Base-by-base conservation (phyloP, 1,284 basidiomycete species). In the Phlebopus sp. region DNA sequence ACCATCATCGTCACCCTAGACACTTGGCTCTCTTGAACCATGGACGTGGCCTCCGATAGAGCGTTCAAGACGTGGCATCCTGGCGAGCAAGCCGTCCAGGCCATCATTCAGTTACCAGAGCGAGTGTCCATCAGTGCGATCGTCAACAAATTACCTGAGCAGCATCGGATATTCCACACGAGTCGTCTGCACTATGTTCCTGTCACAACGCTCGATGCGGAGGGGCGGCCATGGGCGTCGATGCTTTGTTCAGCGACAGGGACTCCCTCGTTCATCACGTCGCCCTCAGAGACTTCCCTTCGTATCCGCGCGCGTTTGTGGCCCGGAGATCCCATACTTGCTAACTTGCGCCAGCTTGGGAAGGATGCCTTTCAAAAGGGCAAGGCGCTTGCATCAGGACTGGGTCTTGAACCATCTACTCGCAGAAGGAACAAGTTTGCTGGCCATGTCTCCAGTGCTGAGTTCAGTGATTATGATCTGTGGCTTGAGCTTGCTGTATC, bases 381-480 rank as follows among this genome's bases (percentile, higher is more conserved):
- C 21, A 29, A 59, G 9, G 62, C 68, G 46, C 60, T 81, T 8
- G 63, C 76, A 17, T 80, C 80, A 2, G 82, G 82, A 0, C 72
- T 84, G 29, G 82, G 82, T 3, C 73, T 84, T 25, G 79, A 84
- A 53, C 72, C 80, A 37, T 59, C 72, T 8, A 80, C 78, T 0
- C 62, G 82, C 27, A 59, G 80, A 50, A 68, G 82, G 50, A 83
- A 84, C 55, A 84, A 84, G 59, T 77, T 84, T 52, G 78, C 79
- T 1, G 82, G 82, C 0, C 55, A 57, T 29, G 63, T 79, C 17
- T 58, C 56, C 2, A 65, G 62, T 15, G 49, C 73, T 5, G 54
- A 64, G 8, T 50, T 52, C 37, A 30, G 39, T 36, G 58, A 36
- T 1, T n/a, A n/a, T 7, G 39, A 62, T 29, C 34, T 57, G 31